These are phyloP conservation scores for Cladosporium velox DNA, from an alignment of 2,329 filamentous ascomycete genomes.

Conservation along the genomic window DNA sequence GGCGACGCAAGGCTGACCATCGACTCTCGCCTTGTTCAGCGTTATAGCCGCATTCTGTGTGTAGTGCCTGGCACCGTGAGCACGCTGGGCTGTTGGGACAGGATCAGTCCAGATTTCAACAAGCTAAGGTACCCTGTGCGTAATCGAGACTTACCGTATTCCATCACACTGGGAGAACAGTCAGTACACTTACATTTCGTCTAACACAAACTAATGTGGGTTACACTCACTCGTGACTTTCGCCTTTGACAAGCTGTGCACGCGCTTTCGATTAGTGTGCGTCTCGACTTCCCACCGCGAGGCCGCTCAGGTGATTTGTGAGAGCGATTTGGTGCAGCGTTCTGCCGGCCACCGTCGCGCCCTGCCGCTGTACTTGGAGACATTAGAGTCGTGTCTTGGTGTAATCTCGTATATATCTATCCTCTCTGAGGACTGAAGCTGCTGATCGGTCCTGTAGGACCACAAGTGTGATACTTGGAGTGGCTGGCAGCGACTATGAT, in stretches of 20 bases:
- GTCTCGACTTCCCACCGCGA: constrained; percentile 24
- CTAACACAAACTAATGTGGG: background rate
- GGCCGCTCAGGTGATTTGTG: constrained; percentile 15
- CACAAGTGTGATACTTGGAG: background rate
- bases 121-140: background rate
- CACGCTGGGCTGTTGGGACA: constrained; percentile 31
- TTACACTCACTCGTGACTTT: constrained; percentile 28
- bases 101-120: background rate
- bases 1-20: constrained; percentile 37
- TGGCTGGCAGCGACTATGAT: background rate
- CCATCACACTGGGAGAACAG: constrained; percentile 29
- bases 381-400: background rate
- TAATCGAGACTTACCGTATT: constrained; percentile 26
- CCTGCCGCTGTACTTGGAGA: background rate
- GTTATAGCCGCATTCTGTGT: constrained; percentile 37
- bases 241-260: constrained; percentile 28
- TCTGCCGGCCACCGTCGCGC: background rate
- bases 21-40: constrained; percentile 39
- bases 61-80: constrained; percentile 33
- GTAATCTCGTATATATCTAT: background rate
- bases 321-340: constrained; percentile 6
- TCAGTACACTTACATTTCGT: constrained; percentile 17
- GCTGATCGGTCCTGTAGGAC: background rate
- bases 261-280: constrained; percentile 30
- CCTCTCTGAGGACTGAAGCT: background rate